Evolutionary conservation across 441 rosid species (phyloP).

Genomic region (Metrosideros polymorpha): DNA sequence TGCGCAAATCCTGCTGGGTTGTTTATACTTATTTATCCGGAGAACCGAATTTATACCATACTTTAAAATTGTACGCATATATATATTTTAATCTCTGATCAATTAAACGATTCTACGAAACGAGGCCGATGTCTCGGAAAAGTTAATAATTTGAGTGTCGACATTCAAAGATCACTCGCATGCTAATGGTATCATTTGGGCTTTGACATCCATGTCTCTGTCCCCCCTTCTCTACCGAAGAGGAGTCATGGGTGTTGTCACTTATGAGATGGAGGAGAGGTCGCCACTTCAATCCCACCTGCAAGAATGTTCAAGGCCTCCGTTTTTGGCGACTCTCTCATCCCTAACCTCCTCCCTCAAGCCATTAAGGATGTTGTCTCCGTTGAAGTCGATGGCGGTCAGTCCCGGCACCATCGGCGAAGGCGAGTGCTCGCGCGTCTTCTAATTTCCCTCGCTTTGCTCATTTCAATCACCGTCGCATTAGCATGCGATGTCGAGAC

Average conservation of each 20-base stretch:
- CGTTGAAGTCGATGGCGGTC: slow-evolving; percentile 24
- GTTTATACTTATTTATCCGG: fast-evolving
- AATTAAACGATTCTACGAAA: too few species aligned
- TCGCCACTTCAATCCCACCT: not conserved
- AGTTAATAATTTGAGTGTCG: too few species aligned
- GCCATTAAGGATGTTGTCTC: slow-evolving; percentile 11
- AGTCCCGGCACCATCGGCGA: slow-evolving; percentile 22
- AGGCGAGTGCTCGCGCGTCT: not conserved
- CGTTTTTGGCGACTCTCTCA: slow-evolving; percentile 14
- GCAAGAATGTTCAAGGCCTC: slow-evolving; percentile 22
- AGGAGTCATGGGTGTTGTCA: not conserved
- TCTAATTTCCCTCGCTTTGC: too few species aligned
- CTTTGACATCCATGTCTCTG: not conserved
- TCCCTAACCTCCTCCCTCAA: slow-evolving; percentile 19
- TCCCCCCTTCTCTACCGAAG: not conserved
- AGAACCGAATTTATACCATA: not conserved
- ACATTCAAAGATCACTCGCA: fast-evolving
- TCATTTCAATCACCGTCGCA: not conserved
- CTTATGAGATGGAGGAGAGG: slow-evolving; percentile 12
- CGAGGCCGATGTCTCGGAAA: fast-evolving
- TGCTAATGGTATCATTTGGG: not conserved
- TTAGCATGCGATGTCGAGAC: not conserved
- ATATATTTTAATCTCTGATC: not conserved
- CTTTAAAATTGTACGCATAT: not conserved
- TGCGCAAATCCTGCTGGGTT: not conserved